phyloP scores from a whole-genome alignment of 1,139 yeast genomes.

The Scheffersomyces cryptocercus region DNA sequence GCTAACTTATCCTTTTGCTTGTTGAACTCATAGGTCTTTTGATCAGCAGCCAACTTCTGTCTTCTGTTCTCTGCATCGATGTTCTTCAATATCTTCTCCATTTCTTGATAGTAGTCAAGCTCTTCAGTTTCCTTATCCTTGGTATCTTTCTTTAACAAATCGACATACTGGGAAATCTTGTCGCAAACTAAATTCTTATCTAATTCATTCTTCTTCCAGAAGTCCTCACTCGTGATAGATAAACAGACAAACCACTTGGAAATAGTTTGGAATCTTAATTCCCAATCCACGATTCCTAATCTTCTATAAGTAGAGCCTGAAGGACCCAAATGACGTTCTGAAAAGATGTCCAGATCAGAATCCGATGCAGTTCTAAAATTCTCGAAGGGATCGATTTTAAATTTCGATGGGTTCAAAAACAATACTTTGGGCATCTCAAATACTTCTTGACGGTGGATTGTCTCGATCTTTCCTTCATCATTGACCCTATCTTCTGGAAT shows the following conservation, averaged over 20 bases:
- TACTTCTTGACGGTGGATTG: not conserved
- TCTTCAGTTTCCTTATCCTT: conserved; percentile 11
- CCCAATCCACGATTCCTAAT: conserved; percentile 31
- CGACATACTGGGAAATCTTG: conserved; percentile 25
- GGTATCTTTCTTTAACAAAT: conserved; percentile 25
- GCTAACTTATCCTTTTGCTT: not conserved
- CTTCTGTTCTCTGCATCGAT: not conserved
- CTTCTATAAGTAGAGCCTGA: conserved; percentile 3
- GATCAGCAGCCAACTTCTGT: not conserved
- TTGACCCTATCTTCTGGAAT: conserved; percentile 7
- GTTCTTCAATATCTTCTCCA: not conserved
- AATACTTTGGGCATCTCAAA: conserved; percentile 25
- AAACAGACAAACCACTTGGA: conserved; percentile 39
- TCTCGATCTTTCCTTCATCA: conserved; percentile 2
- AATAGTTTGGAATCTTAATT: conserved; percentile 35
- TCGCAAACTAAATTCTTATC: conserved; percentile 27
- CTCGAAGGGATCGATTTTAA: conserved; percentile 37
- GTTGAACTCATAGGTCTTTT: not conserved
- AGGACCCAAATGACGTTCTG: not conserved
- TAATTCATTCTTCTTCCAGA: conserved; percentile 23
- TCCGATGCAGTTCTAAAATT: conserved; percentile 17
- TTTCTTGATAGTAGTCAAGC: conserved; percentile 3
- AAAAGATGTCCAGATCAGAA: not conserved
- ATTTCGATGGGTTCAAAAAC: conserved; percentile 46
- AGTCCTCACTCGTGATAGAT: conserved; percentile 24